Conservation (phyloP, 148 eudicot species). For the Chenopodium suecicum region DNA sequence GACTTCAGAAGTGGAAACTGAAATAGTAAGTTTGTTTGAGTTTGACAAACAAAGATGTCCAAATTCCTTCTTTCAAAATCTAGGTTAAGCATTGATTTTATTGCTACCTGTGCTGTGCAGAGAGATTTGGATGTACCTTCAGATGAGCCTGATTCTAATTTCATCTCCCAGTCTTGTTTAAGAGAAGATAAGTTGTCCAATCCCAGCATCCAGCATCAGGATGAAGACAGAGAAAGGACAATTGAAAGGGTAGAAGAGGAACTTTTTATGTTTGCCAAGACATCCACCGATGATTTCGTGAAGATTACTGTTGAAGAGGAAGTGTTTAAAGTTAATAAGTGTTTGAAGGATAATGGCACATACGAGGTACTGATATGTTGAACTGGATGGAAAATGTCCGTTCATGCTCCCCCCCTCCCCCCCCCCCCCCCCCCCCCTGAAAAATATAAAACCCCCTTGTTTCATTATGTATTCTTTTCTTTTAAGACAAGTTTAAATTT, state of each 20-base stretch:
- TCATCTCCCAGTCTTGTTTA: slow-evolving; percentile 28
- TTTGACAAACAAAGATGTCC: slow-evolving; percentile 5
- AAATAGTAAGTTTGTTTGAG: slow-evolving; percentile 40
- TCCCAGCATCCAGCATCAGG: slow-evolving; percentile 4
- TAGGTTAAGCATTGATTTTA: slow-evolving; percentile 5
- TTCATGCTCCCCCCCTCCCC: not conserved
- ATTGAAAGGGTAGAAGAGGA: slow-evolving; percentile 53
- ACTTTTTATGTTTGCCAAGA: slow-evolving; percentile 50
- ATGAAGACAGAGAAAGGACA: slow-evolving; percentile 34
- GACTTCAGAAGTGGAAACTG: slow-evolving; percentile 3
- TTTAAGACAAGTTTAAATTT: not conserved
- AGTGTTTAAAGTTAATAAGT: slow-evolving; percentile 37
- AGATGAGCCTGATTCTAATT: slow-evolving; percentile 46
- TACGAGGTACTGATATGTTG: slow-evolving; percentile 46
- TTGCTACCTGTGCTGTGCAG: slow-evolving; percentile 24
- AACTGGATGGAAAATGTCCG: not conserved
- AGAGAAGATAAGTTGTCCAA: slow-evolving; percentile 25
- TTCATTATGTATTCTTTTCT: no score
- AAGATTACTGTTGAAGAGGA: slow-evolving; percentile 49
- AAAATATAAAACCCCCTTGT: not conserved
- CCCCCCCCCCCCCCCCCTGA: not conserved
- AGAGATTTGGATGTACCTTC: slow-evolving; percentile 39
- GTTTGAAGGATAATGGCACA: slow-evolving; percentile 23
- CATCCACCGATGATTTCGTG: slow-evolving; percentile 43
- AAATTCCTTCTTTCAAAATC: not conserved